Conservation (phyloP, 2,329 filamentous ascomycete genomes). For the Aspergillus novofumigatus region DNA sequence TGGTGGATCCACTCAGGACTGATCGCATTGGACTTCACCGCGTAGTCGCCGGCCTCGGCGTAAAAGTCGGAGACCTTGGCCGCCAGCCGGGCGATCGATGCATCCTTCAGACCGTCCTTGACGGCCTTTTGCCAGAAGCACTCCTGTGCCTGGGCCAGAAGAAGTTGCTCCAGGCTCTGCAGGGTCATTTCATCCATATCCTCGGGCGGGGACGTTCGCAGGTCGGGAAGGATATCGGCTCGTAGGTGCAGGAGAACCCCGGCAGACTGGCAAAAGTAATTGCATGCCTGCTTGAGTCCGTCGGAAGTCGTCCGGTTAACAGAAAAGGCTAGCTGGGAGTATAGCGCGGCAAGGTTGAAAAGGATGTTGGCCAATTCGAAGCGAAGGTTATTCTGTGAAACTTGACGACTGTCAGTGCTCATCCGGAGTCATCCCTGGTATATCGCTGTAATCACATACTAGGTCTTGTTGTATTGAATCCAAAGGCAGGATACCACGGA, state of each 20-base stretch:
- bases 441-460: constrained; percentile 26
- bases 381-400: constrained; percentile 62
- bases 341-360: constrained; percentile 89
- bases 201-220: constrained; percentile 80
- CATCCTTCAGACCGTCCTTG: constrained; percentile 89
- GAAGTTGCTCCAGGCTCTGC: constrained; percentile 74
- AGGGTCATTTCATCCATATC: constrained; percentile 92
- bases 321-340: constrained; percentile 83
- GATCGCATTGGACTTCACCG: constrained; percentile 82
- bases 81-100: constrained; percentile 84
- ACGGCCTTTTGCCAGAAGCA: constrained; percentile 98
- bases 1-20: constrained; percentile 97
- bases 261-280: constrained; percentile 83
- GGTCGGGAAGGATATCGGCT: constrained; percentile 70
- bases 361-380: constrained; percentile 90
- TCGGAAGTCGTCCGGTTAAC: constrained; percentile 74
- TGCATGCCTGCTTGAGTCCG: constrained; percentile 80
- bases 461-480: constrained; percentile 78
- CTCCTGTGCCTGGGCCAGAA: constrained; percentile 91
- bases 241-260: constrained; percentile 79
- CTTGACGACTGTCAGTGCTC: constrained; percentile 21
- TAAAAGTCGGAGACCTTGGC: constrained; percentile 91
- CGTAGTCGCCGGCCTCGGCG: constrained; percentile 74
- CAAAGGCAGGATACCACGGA: constrained; percentile 89
- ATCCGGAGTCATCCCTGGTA: neutral